Percentiles rank a stretch among this genome's conserved stretches.
These are phyloP conservation scores for Salix udensis DNA, from an alignment of 345 rosid species.

Conservation along the genomic window DNA sequence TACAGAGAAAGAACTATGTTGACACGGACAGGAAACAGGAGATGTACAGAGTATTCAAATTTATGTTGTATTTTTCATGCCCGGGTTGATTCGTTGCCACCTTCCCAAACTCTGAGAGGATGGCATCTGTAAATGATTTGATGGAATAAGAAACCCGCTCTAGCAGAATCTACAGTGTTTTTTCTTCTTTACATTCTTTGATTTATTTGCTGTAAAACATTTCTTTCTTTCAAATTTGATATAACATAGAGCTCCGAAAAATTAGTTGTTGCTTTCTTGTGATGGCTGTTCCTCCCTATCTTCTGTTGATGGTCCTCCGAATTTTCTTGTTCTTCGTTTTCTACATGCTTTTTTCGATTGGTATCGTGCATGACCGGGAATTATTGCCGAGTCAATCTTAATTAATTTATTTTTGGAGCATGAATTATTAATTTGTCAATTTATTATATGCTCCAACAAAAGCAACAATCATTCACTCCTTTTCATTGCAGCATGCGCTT, in stretches of 20 bases:
- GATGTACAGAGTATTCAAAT: slow-evolving; percentile 45
- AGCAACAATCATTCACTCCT: neutral
- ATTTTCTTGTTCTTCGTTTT: neutral
- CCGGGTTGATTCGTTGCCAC: slow-evolving; percentile 43
- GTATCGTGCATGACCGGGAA: no score
- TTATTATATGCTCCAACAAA: neutral
- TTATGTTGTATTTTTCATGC: slow-evolving; percentile 38
- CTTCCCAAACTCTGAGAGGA: slow-evolving; percentile 8
- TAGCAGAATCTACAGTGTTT: slow-evolving; percentile 11
- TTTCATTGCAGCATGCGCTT: no score
- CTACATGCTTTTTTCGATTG: no score
- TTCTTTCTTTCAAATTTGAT: neutral
- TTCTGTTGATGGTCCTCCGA: neutral
- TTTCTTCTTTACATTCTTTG: slow-evolving; percentile 18
- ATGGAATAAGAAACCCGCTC: slow-evolving; percentile 33
- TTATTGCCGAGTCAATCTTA: no score
- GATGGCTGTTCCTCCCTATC: neutral
- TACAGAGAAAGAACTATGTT: slow-evolving; percentile 21
- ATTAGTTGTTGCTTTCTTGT: neutral
- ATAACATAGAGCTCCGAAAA: neutral
- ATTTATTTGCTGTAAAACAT: slow-evolving; percentile 24
- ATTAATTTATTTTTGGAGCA: neutral
- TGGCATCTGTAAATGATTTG: slow-evolving; percentile 48
- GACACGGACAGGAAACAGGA: slow-evolving; percentile 26
- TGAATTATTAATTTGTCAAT: neutral